Percentiles rank a stretch among this genome's conserved stretches.
phyloP scores from a whole-genome alignment of 257 asterid genomes.

The Nicotiana undulata region DNA sequence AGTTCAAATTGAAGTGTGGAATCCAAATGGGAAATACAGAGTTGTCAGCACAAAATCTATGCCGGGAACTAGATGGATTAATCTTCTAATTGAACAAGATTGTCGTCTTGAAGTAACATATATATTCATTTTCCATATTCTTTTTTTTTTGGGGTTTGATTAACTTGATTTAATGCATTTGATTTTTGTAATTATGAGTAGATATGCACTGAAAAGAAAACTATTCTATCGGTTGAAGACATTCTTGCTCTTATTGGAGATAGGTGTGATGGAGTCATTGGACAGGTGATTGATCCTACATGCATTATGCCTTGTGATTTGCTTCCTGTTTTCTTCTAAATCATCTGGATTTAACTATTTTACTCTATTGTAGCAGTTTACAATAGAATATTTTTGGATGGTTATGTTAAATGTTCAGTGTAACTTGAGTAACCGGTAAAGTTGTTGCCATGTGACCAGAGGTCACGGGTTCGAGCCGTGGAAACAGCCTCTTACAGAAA shows the following conservation, averaged over 20 bases:
- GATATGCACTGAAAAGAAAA: slow-evolving; percentile 85
- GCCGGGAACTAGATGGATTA: slow-evolving; percentile 97
- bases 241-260: slow-evolving; percentile 74
- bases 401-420: no score
- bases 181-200: slow-evolving; percentile 7
- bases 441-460: no score
- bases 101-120: slow-evolving; percentile 83
- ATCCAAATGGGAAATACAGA: slow-evolving; percentile 86
- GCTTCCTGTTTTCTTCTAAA: no score
- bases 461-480: no score
- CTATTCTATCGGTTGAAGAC: slow-evolving; percentile 88
- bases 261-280: slow-evolving; percentile 90
- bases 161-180: neutral
- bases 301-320: neutral
- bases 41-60: slow-evolving; percentile 86
- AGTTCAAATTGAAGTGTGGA: slow-evolving; percentile 78
- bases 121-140: neutral
- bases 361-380: no score
- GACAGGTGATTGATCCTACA: slow-evolving; percentile 55
- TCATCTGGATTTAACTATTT: no score
- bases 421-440: no score
- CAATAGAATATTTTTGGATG: no score
- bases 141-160: neutral
- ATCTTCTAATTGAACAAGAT: slow-evolving; percentile 72
- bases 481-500: no score